Evolutionary conservation across 2,329 filamentous ascomycete species (phyloP).

Genomic region (Diplodia intermedia): DNA sequence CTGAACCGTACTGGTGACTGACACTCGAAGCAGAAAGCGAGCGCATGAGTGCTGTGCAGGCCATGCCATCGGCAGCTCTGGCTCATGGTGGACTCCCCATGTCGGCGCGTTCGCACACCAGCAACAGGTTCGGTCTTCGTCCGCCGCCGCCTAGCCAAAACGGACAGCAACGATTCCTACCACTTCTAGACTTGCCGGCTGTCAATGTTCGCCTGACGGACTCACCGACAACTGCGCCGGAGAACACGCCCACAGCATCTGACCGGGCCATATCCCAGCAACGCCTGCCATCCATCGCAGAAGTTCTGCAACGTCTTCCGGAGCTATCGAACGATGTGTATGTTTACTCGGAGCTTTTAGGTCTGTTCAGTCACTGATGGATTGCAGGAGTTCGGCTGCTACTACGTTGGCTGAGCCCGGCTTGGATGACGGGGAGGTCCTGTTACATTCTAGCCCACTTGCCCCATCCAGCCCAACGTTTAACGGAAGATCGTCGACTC

Average conservation of each 20-base stretch:
- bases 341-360: not conserved
- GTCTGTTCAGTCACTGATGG: not conserved
- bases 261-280: not conserved
- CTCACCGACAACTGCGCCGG: not conserved
- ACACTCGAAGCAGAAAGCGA: not conserved
- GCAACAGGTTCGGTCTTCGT: not conserved
- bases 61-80: not conserved
- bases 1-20: not conserved
- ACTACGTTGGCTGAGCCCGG: not conserved
- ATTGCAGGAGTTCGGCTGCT: not conserved
- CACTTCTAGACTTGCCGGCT: not conserved
- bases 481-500: not conserved
- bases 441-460: not conserved
- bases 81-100: not conserved
- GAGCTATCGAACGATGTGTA: slow-evolving; percentile 2
- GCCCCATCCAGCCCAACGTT: not conserved
- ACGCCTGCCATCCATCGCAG: not conserved
- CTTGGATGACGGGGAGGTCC: not conserved
- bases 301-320: slow-evolving; percentile 6
- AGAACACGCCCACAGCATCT: slow-evolving; percentile 5
- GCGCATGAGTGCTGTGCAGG: not conserved
- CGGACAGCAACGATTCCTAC: not conserved
- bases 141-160: slow-evolving; percentile 1
- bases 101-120: not conserved
- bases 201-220: slow-evolving; percentile 18